These are phyloP conservation scores for Penicillium sp. DNA, from an alignment of 2,329 filamentous ascomycete genomes.

Conservation along the genomic window DNA sequence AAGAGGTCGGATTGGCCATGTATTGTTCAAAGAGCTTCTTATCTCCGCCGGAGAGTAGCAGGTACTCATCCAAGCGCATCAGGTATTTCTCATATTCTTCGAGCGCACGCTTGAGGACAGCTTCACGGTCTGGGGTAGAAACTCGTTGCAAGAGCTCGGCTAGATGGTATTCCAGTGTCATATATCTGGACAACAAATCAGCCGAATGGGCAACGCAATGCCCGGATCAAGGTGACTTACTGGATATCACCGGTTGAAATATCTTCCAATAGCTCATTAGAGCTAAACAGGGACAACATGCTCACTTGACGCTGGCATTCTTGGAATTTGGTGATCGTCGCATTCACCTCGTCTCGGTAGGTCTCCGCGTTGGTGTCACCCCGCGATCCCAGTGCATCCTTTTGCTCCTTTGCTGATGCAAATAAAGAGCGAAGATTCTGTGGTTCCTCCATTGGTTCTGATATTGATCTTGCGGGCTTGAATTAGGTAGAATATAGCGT, in stretches of 20 bases:
- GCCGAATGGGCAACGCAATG: slow-evolving; percentile 1
- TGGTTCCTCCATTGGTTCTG: slow-evolving; percentile 43
- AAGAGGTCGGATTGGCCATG: slow-evolving; percentile 66
- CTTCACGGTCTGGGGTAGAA: slow-evolving; percentile 63
- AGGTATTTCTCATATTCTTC: slow-evolving; percentile 76
- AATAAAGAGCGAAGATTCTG: slow-evolving; percentile 58
- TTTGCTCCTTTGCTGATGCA: slow-evolving; percentile 53
- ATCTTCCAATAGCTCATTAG: slow-evolving; percentile 87
- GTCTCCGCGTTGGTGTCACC: slow-evolving; percentile 62
- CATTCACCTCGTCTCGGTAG: slow-evolving; percentile 66
- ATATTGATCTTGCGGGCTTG: slow-evolving; percentile 16
- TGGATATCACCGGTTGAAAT: slow-evolving; percentile 79
- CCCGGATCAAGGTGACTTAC: slow-evolving; percentile 40
- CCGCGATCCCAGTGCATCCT: slow-evolving; percentile 59
- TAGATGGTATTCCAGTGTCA: slow-evolving; percentile 73
- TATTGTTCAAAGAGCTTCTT: slow-evolving; percentile 70
- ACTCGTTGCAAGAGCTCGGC: slow-evolving; percentile 73
- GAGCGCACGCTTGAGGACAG: slow-evolving; percentile 62
- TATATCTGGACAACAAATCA: slow-evolving; percentile 53
- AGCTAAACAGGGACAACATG: slow-evolving; percentile 77
- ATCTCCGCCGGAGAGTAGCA: slow-evolving; percentile 64
- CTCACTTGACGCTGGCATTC: slow-evolving; percentile 68
- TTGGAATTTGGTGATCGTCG: slow-evolving; percentile 68
- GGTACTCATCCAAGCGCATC: slow-evolving; percentile 73
- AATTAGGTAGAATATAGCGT: neutral